Evolutionary conservation across 1,139 yeast genomes (phyloP).

Genomic region (Taphrina deformans): DNA sequence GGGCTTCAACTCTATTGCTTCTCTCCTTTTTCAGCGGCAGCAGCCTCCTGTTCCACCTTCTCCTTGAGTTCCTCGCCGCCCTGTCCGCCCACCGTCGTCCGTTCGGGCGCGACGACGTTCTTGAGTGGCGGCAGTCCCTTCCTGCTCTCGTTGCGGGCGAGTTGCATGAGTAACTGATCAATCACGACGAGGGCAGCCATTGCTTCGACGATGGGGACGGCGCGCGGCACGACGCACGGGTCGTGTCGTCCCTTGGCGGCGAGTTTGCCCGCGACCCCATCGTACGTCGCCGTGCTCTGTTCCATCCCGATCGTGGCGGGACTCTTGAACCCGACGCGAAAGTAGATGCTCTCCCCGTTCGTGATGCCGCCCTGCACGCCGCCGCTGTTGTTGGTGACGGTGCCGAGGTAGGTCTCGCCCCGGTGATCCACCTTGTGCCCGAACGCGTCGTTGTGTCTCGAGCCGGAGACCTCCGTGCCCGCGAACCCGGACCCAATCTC

Average conservation of each 20-base stretch:
- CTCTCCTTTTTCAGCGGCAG: neutral
- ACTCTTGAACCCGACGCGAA: constrained; percentile 93
- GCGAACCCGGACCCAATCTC: constrained; percentile 95
- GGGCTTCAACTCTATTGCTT: neutral
- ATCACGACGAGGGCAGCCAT: constrained; percentile 93
- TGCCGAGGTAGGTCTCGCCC: constrained; percentile 56
- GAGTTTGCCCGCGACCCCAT: constrained; percentile 78
- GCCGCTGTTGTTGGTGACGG: constrained; percentile 88
- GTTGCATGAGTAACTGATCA: constrained; percentile 80
- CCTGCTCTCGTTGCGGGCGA: constrained; percentile 66
- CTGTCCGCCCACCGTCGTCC: constrained; percentile 23
- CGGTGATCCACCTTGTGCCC: constrained; percentile 40
- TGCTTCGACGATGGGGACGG: constrained; percentile 96
- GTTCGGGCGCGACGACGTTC: constrained; percentile 6
- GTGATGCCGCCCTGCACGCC: constrained; percentile 98
- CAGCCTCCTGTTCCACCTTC: constrained; percentile 14
- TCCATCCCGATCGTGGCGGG: constrained; percentile 97
- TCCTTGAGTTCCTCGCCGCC: constrained; percentile 14
- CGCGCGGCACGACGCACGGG: constrained; percentile 97
- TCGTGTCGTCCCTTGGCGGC: constrained; percentile 98
- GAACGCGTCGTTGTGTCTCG: constrained; percentile 89
- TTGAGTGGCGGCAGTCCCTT: constrained; percentile 37
- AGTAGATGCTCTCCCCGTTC: constrained; percentile 92
- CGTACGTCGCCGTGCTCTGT: constrained; percentile 83
- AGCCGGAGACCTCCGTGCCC: constrained; percentile 88